A percentile compares a stretch with the other conserved stretches of the same genome.
These are phyloP conservation scores for Melastoma candidum DNA, from an alignment of 441 rosid genomes.

Conservation along the genomic window DNA sequence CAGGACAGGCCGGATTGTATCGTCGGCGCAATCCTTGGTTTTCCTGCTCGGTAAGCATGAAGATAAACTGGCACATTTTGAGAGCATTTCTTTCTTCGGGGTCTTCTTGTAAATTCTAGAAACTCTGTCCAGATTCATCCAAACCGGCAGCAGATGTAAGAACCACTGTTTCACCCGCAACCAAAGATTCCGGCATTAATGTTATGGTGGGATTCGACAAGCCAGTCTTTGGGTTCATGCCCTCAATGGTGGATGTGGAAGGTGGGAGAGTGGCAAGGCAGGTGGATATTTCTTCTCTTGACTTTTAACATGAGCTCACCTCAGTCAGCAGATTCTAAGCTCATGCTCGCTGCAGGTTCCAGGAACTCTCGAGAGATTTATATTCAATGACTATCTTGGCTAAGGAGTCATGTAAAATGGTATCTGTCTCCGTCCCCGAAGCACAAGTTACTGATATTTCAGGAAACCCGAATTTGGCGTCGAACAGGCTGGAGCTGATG, in stretches of 20 bases:
- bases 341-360: conserved; percentile 30
- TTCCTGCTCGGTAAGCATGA: conserved; percentile 36
- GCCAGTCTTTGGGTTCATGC: conserved; percentile 50
- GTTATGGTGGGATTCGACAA: conserved; percentile 41
- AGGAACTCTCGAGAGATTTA: conserved; percentile 41
- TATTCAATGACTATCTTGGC: conserved; percentile 34
- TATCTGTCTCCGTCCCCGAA: conserved; percentile 29
- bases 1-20: conserved; percentile 33
- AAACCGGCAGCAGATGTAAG: conserved; percentile 37
- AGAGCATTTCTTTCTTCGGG: neutral
- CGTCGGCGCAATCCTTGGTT: conserved; percentile 26
- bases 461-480: conserved; percentile 40
- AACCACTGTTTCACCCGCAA: conserved; percentile 29
- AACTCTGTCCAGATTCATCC: conserved; percentile 24
- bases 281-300: conserved; percentile 29
- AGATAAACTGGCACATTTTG: neutral
- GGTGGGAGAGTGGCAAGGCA: conserved; percentile 58
- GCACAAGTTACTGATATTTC: conserved; percentile 39
- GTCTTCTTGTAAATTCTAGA: conserved; percentile 11
- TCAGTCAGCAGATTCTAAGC: conserved; percentile 7
- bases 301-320: conserved; percentile 7
- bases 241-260: conserved; percentile 30
- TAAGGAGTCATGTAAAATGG: conserved; percentile 15
- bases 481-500: conserved; percentile 33
- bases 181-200: conserved; percentile 29